Evolutionary conservation across 1,284 basidiomycete species (phyloP).

Genomic region (Marasmius fiardii): DNA sequence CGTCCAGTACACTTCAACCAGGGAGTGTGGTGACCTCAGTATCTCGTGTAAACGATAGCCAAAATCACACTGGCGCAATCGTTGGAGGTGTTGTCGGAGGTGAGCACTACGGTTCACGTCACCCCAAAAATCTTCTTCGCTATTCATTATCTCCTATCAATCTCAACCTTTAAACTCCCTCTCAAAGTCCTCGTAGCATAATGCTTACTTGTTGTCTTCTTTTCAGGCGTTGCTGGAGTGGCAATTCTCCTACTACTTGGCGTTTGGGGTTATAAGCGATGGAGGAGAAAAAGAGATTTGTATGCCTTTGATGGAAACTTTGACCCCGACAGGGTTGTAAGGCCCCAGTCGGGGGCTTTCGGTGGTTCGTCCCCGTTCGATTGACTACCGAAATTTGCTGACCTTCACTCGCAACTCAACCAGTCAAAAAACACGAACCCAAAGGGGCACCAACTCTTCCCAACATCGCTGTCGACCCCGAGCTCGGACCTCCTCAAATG

Average conservation of each 20-base stretch:
- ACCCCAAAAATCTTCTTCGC: not conserved
- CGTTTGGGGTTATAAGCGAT: constrained; percentile 3
- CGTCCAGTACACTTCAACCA: not conserved
- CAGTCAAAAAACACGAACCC: not conserved
- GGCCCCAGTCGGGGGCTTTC: not conserved
- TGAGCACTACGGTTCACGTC: too few relatives aligned
- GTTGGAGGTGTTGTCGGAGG: not conserved
- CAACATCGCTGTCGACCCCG: not conserved
- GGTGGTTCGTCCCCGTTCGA: not conserved
- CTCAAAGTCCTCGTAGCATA: not conserved
- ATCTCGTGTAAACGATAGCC: not conserved
- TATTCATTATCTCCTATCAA: not conserved
- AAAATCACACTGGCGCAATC: not conserved
- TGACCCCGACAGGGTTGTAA: constrained; percentile 12
- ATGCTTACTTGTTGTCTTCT: too few relatives aligned
- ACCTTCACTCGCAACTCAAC: not conserved
- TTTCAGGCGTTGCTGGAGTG: constrained; percentile 16
- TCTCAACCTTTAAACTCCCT: not conserved
- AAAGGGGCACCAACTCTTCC: not conserved
- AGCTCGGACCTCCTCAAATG: constrained; percentile 3
- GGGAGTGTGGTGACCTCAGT: not conserved
- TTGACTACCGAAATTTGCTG: not conserved
- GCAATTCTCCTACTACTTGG: not conserved
- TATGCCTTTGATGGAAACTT: constrained; percentile 16
- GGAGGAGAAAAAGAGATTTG: constrained; percentile 1